Conservation (phyloP, 148 eudicot genomes). For the Arctostaphylos glauca region DNA sequence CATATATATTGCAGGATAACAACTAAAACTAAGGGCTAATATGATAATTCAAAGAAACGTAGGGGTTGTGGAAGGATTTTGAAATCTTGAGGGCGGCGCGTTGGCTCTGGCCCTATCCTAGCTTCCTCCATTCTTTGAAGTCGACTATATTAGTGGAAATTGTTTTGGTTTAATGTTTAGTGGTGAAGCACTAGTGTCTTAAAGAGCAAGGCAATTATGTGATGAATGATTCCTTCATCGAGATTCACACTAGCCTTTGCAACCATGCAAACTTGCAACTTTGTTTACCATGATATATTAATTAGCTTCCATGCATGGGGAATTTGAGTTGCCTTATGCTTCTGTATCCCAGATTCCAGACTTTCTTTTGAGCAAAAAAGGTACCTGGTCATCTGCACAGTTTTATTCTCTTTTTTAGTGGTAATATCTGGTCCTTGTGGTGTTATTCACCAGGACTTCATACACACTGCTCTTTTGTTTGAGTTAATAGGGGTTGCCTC, state of each 20-base stretch:
- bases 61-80: too few relatives aligned
- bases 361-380: neutral
- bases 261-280: neutral
- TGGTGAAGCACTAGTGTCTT: too few relatives aligned
- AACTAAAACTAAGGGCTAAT: too few relatives aligned
- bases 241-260: neutral
- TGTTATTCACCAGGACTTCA: neutral
- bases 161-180: too few relatives aligned
- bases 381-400: neutral
- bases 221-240: neutral
- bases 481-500: neutral
- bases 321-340: neutral
- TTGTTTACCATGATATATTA: neutral
- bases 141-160: too few relatives aligned
- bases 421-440: neutral
- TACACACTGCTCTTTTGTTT: neutral
- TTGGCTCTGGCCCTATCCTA: too few relatives aligned
- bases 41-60: too few relatives aligned
- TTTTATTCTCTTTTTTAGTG: neutral
- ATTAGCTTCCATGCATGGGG: neutral
- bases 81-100: too few relatives aligned
- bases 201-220: too few relatives aligned
- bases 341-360: neutral
- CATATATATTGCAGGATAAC: too few relatives aligned
- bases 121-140: too few relatives aligned